Conservation (phyloP, 495 filamentous ascomycete genomes). For the Penicillium subrubescens region DNA sequence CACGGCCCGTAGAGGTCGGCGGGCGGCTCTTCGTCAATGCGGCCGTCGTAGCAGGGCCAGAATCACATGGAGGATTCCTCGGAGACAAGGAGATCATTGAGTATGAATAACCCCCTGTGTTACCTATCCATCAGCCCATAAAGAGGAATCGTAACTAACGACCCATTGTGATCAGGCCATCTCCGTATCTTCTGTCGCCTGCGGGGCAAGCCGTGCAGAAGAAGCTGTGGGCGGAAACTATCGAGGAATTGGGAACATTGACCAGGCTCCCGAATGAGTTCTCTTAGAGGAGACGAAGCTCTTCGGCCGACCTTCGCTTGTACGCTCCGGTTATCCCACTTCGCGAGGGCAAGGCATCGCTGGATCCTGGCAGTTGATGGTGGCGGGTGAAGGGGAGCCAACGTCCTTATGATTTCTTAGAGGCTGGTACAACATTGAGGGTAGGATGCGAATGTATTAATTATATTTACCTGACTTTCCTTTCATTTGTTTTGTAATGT, state of each 20-base stretch:
- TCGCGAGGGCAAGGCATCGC: too few species aligned
- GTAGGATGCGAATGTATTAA: too few species aligned
- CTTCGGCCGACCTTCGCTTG: too few species aligned
- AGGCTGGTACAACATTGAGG: too few species aligned
- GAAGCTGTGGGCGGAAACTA: slow-evolving; percentile 13
- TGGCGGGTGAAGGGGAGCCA: too few species aligned
- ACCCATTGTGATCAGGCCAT: neutral
- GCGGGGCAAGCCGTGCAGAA: slow-evolving; percentile 11
- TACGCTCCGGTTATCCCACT: too few species aligned
- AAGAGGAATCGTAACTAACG: too few species aligned
- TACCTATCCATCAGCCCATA: neutral
- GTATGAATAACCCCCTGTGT: neutral
- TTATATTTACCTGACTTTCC: too few species aligned
- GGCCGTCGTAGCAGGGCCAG: slow-evolving; percentile 4
- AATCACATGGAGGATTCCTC: slow-evolving; percentile 10
- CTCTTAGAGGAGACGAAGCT: too few species aligned
- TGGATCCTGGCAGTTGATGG: too few species aligned
- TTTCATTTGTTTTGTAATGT: too few species aligned
- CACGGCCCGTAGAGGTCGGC: slow-evolving; percentile 5
- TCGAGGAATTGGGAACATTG: slow-evolving; percentile 6
- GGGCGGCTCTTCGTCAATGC: slow-evolving; percentile 4
- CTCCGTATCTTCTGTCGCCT: slow-evolving; percentile 1
- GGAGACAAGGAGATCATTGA: slow-evolving; percentile 4
- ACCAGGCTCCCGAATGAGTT: slow-evolving; percentile 7
- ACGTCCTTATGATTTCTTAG: too few species aligned